Conservation (phyloP, 495 filamentous ascomycete species). For the Penicillium tannophilum region DNA sequence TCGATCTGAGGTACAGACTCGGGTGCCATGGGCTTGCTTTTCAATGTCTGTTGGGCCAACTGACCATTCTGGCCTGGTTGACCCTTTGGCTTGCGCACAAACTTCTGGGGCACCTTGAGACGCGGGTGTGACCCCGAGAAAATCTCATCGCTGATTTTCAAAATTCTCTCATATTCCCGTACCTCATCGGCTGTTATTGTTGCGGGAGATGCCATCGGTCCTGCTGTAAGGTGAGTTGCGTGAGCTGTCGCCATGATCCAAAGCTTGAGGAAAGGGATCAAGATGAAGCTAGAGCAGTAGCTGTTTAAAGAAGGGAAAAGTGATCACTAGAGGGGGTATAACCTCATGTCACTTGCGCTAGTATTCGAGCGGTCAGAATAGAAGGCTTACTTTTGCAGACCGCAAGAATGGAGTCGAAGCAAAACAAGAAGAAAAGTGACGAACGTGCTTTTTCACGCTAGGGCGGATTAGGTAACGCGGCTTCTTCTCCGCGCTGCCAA, state of each 20-base stretch:
- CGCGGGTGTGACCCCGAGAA: constrained; percentile 73
- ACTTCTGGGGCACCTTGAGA: constrained; percentile 66
- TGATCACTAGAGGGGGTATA: constrained; percentile 3
- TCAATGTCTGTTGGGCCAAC: constrained; percentile 26
- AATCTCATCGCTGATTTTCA: constrained; percentile 74
- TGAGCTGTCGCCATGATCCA: constrained; percentile 43
- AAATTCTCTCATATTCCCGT: constrained; percentile 71
- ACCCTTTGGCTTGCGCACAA: constrained; percentile 52
- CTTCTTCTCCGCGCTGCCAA: constrained; percentile 8
- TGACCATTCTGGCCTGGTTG: constrained; percentile 32
- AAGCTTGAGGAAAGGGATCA: constrained; percentile 14
- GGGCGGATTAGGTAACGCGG: constrained; percentile 23
- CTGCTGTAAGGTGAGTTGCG: constrained; percentile 40
- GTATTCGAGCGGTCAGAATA: not conserved
- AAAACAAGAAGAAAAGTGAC: constrained; percentile 18
- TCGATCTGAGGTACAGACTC: constrained; percentile 37
- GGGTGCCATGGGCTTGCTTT: constrained; percentile 24
- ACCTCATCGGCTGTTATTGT: constrained; percentile 35
- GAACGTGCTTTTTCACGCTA: constrained; percentile 17
- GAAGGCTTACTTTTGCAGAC: not conserved
- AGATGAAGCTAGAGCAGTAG: constrained; percentile 1
- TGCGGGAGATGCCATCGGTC: constrained; percentile 32
- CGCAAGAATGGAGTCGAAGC: constrained; percentile 3
- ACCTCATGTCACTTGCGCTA: constrained; percentile 6
- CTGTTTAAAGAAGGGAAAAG: constrained; percentile 1